Conservation (phyloP, 2,329 filamentous ascomycete species). For the Phaeophleospora eucalypticola region DNA sequence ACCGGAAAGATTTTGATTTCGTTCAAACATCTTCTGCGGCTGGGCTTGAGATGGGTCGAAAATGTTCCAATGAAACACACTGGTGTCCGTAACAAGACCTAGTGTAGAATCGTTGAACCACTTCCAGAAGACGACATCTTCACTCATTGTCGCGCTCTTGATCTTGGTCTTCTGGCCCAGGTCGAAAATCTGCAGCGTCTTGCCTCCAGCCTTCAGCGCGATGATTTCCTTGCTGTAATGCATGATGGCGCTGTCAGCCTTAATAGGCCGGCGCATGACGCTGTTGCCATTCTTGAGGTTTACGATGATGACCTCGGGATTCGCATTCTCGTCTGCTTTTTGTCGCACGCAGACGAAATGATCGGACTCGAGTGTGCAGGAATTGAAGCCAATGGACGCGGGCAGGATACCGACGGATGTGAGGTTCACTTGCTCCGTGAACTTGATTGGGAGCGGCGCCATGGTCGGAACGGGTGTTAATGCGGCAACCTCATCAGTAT, state of each 20-base stretch:
- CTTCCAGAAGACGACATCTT: conserved; percentile 98
- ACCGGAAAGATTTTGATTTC: conserved; percentile 80
- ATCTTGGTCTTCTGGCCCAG: conserved; percentile 88
- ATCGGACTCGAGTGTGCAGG: conserved; percentile 96
- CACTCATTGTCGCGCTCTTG: conserved; percentile 93
- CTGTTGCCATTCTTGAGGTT: conserved; percentile 98
- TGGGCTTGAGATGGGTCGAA: conserved; percentile 75
- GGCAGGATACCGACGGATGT: conserved; percentile 51
- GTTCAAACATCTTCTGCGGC: conserved; percentile 89
- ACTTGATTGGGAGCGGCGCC: conserved; percentile 83
- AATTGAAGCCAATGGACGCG: conserved; percentile 77
- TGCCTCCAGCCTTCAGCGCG: conserved; percentile 87
- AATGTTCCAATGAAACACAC: conserved; percentile 97
- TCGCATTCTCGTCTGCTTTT: conserved; percentile 77
- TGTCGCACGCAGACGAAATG: conserved; percentile 94
- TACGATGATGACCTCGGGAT: conserved; percentile 93
- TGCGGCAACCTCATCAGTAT: conserved; percentile 21
- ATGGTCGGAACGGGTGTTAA: conserved; percentile 36
- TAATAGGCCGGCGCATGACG: conserved; percentile 90
- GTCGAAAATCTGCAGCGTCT: conserved; percentile 97
- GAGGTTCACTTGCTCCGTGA: conserved; percentile 79
- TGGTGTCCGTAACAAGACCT: conserved; percentile 83
- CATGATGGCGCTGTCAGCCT: conserved; percentile 99
- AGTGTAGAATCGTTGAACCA: conserved; percentile 90
- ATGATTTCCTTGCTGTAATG: conserved; percentile 97